These are phyloP conservation scores for Fusarium subtropicale DNA, from an alignment of 2,329 filamentous ascomycete genomes.

Conservation along the genomic window DNA sequence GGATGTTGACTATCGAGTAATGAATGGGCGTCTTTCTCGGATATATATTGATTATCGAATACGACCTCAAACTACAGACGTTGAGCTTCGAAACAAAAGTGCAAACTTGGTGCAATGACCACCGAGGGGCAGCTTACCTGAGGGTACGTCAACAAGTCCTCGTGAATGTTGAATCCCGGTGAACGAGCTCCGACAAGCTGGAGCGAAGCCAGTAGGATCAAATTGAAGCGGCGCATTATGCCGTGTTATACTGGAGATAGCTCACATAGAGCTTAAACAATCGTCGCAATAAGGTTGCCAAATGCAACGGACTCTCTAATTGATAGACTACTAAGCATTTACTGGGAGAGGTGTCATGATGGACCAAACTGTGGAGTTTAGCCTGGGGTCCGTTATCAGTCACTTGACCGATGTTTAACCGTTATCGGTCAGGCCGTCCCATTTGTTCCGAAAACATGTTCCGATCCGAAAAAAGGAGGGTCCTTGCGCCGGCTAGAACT, in stretches of 20 bases:
- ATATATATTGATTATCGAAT: constrained; percentile 78
- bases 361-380: constrained; percentile 41
- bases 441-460: constrained; percentile 11
- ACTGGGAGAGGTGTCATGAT: constrained; percentile 51
- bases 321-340: constrained; percentile 31
- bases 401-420: background rate
- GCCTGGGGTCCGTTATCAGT: constrained; percentile 36
- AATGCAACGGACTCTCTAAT: constrained; percentile 11
- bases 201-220: constrained; percentile 58
- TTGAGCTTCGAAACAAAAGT: constrained; percentile 24
- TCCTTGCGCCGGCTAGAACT: constrained; percentile 19
- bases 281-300: constrained; percentile 21
- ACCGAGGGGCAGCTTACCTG: constrained; percentile 68
- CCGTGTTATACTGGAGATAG: constrained; percentile 38
- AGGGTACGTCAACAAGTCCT: constrained; percentile 87
- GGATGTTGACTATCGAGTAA: constrained; percentile 62
- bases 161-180: constrained; percentile 82
- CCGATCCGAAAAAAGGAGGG: constrained; percentile 20
- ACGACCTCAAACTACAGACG: constrained; percentile 78
- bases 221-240: constrained; percentile 63
- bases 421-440: background rate
- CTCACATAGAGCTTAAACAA: constrained; percentile 48
- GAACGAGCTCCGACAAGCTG: constrained; percentile 63
- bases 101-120: background rate
- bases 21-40: constrained; percentile 74